A percentile compares a stretch with the other conserved stretches of the same genome.
phyloP scores from a whole-genome alignment of 768 basidiomycete species.

The Trametes punicea region DNA sequence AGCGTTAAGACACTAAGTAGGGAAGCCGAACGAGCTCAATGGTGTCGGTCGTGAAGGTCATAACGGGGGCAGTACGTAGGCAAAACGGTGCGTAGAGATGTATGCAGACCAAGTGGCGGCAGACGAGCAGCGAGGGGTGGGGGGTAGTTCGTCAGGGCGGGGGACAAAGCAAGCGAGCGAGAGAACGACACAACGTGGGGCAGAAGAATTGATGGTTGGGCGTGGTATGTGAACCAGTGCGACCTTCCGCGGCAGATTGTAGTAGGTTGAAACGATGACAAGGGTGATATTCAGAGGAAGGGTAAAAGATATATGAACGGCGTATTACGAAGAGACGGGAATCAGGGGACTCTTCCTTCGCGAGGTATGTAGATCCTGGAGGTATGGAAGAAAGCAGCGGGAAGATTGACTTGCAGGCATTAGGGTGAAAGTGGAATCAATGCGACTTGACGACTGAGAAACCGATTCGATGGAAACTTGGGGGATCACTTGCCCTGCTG shows the following conservation, averaged over 20 bases:
- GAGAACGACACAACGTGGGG: neutral
- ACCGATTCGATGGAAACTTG: neutral
- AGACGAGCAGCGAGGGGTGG: neutral
- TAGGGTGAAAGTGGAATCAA: neutral
- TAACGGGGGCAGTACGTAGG: neutral
- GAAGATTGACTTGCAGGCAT: neutral
- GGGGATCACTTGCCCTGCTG: slow-evolving; percentile 20
- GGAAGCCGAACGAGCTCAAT: neutral
- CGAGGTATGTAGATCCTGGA: slow-evolving; percentile 13
- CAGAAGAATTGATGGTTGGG: neutral
- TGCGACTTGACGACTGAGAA: neutral
- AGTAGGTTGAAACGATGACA: neutral
- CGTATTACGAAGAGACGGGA: neutral
- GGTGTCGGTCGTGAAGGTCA: slow-evolving; percentile 15
- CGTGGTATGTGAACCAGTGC: slow-evolving; percentile 3
- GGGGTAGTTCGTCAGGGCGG: no score
- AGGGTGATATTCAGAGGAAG: neutral
- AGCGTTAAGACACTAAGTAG: slow-evolving; percentile 3
- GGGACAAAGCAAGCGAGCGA: neutral
- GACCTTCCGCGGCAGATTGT: neutral
- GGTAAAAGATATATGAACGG: neutral
- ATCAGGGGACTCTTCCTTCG: neutral
- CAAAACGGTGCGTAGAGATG: neutral
- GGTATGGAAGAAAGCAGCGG: slow-evolving; percentile 5
- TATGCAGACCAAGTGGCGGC: neutral